Conservation (phyloP, 495 filamentous ascomycete genomes). For the Aspergillus kassunensis region DNA sequence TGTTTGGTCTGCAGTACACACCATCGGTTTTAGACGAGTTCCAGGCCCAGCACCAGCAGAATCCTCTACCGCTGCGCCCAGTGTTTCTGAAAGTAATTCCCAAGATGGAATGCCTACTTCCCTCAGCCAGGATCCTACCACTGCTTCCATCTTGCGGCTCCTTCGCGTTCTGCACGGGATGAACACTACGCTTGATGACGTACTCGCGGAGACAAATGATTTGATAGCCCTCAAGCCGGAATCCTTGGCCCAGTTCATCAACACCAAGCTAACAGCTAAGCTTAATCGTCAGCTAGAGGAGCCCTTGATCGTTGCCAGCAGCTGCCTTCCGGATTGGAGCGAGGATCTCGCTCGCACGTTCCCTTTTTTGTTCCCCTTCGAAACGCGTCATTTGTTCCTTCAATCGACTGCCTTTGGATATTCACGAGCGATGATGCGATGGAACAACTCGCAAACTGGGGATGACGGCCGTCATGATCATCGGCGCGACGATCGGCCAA, state of each 20-base stretch:
- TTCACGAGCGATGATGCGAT: constrained; percentile 92
- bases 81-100: constrained; percentile 42
- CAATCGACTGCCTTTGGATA: constrained; percentile 99
- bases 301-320: constrained; percentile 96
- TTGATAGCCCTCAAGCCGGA: constrained; percentile 69
- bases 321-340: constrained; percentile 93
- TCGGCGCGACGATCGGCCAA: constrained; percentile 81
- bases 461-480: constrained; percentile 77
- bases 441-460: constrained; percentile 85
- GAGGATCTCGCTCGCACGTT: constrained; percentile 95
- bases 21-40: constrained; percentile 87
- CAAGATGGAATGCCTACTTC: constrained; percentile 66
- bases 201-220: constrained; percentile 83
- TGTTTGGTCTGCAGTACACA: constrained; percentile 85
- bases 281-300: constrained; percentile 96
- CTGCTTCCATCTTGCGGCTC: constrained; percentile 81
- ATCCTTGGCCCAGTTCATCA: constrained; percentile 92
- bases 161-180: constrained; percentile 90
- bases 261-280: constrained; percentile 98
- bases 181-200: constrained; percentile 92
- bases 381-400: constrained; percentile 94
- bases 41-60: constrained; percentile 85
- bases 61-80: constrained; percentile 57
- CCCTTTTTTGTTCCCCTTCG: constrained; percentile 98
- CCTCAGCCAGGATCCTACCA: constrained; percentile 76